These are phyloP conservation scores for Ambrosia hybrid DNA, from an alignment of 140 eudicot species.

Conservation along the genomic window DNA sequence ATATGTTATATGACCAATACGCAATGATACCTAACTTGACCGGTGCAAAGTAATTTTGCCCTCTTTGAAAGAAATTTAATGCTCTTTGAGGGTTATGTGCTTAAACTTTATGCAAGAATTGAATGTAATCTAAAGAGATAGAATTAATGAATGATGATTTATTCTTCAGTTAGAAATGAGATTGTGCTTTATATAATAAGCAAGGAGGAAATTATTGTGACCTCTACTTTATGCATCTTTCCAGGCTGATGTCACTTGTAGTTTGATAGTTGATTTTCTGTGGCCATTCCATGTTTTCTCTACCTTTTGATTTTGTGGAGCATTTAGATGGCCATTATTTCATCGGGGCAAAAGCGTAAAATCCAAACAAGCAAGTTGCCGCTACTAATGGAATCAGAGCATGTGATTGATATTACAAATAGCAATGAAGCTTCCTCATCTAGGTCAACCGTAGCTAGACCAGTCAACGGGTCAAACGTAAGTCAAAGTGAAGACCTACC, in stretches of 20 bases:
- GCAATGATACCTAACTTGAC: neutral
- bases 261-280: slow-evolving; percentile 18
- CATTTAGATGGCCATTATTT: slow-evolving; percentile 65
- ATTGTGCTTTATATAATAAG: slow-evolving; percentile 8
- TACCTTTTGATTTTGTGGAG: slow-evolving; percentile 34
- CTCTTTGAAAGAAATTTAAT: slow-evolving; percentile 7
- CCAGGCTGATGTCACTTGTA: slow-evolving; percentile 31
- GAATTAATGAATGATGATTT: slow-evolving; percentile 13
- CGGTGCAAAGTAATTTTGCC: neutral
- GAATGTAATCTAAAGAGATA: slow-evolving; percentile 7
- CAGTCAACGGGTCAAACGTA: slow-evolving; percentile 43
- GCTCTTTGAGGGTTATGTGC: slow-evolving; percentile 14
- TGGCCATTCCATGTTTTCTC: slow-evolving; percentile 49
- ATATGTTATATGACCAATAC: slow-evolving; percentile 9
- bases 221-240: slow-evolving; percentile 15
- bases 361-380: slow-evolving; percentile 50
- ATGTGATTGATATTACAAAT: slow-evolving; percentile 72
- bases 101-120: slow-evolving; percentile 18
- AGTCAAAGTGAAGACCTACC: slow-evolving; percentile 46
- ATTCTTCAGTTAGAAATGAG: neutral
- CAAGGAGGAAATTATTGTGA: neutral
- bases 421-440: slow-evolving; percentile 72
- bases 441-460: slow-evolving; percentile 52
- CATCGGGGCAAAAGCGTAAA: slow-evolving; percentile 63
- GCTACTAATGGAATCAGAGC: slow-evolving; percentile 71